Base-by-base conservation (phyloP, 805 yeast genomes). In the Ogataea naganishii region DNA sequence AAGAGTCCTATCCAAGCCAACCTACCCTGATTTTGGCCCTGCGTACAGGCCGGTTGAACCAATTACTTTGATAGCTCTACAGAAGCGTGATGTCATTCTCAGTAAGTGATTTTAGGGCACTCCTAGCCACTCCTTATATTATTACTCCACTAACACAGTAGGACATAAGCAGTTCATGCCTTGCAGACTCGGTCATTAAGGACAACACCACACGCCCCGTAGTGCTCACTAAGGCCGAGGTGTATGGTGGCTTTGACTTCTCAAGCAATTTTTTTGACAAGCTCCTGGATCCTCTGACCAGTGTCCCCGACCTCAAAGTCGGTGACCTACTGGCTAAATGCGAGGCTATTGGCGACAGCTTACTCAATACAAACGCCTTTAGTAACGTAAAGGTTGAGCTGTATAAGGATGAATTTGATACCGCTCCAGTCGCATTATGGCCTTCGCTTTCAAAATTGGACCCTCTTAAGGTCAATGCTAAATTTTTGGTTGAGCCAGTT, bases 191-290 rank as follows among this genome's bases (percentile, higher is more conserved):
- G n/a, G 31, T 46, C 10, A 19, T 46, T n/a, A 34, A 31, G 7
- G 31, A 21, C 6, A 42, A 38, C 33, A 30, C 31, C 20, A 33
- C 46, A 13, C 39, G 36, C 7, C 53, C 58, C 4, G 43, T 56
- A 15, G 41, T 41, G 18, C 36, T 57, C 23, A 44, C 49, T 11
- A 40, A 47, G 18, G 49, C 57, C 18, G 43, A 52, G 13, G 50
- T 58, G 18, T 17, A 24, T 10, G 59, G 59, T 8, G 56, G 51
- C n/a, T 49, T 48, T 4, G 39, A 33, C 11, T 47, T 49, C 30
- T 60, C 64, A 35, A 56, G 68, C 28, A 55, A 50, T 14, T 65
- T 69, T 46, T 66, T 66, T 52, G 45, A 50, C 34, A 68, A 65
- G 37, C 49, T 69, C 15, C 49, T 72, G 32, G 35, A 51, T 3